Evolutionary conservation across 257 asterid species (phyloP).

Genomic region (Ligustrum vulgare): DNA sequence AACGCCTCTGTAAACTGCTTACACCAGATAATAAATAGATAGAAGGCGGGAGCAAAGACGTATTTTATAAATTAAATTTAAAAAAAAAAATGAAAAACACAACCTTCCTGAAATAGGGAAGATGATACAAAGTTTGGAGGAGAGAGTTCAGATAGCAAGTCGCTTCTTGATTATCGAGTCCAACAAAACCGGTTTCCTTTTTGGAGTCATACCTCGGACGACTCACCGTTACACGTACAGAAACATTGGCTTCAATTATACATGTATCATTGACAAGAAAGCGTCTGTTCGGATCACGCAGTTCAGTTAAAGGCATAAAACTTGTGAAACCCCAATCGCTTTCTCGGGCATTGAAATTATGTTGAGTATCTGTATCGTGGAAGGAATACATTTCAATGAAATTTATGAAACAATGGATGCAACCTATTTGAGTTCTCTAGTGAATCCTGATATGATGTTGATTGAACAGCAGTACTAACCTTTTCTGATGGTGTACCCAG

Average conservation of each 20-base stretch:
- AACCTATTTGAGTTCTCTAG: not conserved
- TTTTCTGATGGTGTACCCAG: conserved; percentile 44
- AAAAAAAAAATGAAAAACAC: not conserved
- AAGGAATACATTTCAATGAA: conserved; percentile 10
- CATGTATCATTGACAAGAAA: conserved; percentile 44
- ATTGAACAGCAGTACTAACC: conserved; percentile 26
- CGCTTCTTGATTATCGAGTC: conserved; percentile 56
- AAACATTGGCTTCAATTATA: conserved; percentile 48
- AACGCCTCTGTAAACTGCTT: conserved; percentile 17
- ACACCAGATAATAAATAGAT: not conserved
- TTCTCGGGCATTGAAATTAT: conserved; percentile 52
- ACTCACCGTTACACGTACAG: conserved; percentile 30
- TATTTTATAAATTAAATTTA: not conserved
- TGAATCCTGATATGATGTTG: not conserved
- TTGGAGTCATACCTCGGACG: conserved; percentile 40
- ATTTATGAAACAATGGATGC: conserved; percentile 8
- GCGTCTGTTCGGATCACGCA: conserved; percentile 45
- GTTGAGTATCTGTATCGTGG: conserved; percentile 43
- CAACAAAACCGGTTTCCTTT: conserved; percentile 57
- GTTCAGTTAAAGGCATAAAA: conserved; percentile 45
- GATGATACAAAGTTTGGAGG: conserved; percentile 50
- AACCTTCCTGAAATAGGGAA: conserved; percentile 60
- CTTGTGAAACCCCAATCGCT: conserved; percentile 56
- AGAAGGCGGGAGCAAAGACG: conserved; percentile 20
- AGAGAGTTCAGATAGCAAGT: conserved; percentile 63